A percentile compares a stretch with the other conserved stretches of the same genome.
phyloP scores from a whole-genome alignment of 2,329 filamentous ascomycete genomes.

The Hymenoscyphus albidus region DNA sequence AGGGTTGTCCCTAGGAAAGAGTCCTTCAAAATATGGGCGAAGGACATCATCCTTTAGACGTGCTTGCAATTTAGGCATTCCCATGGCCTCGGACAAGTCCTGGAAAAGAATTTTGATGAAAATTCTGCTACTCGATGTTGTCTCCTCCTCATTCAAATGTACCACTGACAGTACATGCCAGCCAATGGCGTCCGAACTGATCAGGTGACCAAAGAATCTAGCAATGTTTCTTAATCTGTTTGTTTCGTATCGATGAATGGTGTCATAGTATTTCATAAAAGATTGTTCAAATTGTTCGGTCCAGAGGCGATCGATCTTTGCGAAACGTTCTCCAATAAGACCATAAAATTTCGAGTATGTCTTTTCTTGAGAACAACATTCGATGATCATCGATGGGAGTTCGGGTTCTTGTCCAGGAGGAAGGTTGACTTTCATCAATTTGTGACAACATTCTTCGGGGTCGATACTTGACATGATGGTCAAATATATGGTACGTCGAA shows the following conservation, averaged over 20 bases:
- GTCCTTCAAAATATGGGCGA: conserved; percentile 71
- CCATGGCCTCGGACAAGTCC: conserved; percentile 81
- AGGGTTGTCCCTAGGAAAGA: conserved; percentile 87
- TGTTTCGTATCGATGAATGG: conserved; percentile 94
- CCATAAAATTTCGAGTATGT: conserved; percentile 98
- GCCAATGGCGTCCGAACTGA: conserved; percentile 81
- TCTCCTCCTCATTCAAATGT: conserved; percentile 93
- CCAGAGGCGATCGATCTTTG: conserved; percentile 94
- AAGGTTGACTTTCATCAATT: conserved; percentile 89
- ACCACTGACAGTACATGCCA: conserved; percentile 87
- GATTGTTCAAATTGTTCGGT: conserved; percentile 85
- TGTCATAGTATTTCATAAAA: conserved; percentile 93
- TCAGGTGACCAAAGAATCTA: conserved; percentile 87
- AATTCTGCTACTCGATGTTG: conserved; percentile 92
- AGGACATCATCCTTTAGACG: conserved; percentile 76
- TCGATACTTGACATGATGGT: conserved; percentile 97
- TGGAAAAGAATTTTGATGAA: conserved; percentile 98
- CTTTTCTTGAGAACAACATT: conserved; percentile 93
- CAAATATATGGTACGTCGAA: conserved; percentile 91
- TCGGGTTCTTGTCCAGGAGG: conserved; percentile 84
- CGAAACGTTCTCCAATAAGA: conserved; percentile 88
- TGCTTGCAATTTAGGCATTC: conserved; percentile 73
- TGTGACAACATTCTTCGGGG: conserved; percentile 95
- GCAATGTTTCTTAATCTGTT: conserved; percentile 94
- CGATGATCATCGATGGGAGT: conserved; percentile 92